Conservation (phyloP, 2,329 filamentous ascomycete genomes). For the Monosporascus cannonballus region DNA sequence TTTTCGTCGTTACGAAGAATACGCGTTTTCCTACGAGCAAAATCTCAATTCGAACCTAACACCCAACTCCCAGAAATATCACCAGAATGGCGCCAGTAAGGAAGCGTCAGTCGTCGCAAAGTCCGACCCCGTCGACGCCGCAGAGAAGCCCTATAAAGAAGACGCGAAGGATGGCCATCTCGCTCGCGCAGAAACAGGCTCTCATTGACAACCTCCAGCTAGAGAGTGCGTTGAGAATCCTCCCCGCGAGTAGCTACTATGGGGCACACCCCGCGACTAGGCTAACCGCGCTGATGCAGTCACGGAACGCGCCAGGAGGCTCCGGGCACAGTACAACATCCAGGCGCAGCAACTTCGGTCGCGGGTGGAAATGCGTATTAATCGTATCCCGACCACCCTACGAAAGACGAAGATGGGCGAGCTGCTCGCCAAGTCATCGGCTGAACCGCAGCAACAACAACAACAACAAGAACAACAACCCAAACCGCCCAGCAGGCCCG, state of each 20-base stretch:
- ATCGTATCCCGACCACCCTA: constrained; percentile 76
- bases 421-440: constrained; percentile 51
- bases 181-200: constrained; percentile 71
- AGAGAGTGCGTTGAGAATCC: constrained; percentile 58
- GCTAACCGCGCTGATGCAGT: constrained; percentile 14
- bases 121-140: constrained; percentile 31
- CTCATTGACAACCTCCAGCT: constrained; percentile 85
- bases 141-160: constrained; percentile 58
- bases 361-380: constrained; percentile 87
- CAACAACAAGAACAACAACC: constrained; percentile 17
- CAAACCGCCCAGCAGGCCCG: constrained; percentile 8
- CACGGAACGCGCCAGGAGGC: constrained; percentile 56
- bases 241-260: background rate
- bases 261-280: constrained; percentile 3
- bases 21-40: constrained; percentile 2
- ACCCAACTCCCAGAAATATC: constrained; percentile 28
- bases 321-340: constrained; percentile 82
- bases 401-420: constrained; percentile 80
- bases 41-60: constrained; percentile 3
- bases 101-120: constrained; percentile 39
- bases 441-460: constrained; percentile 31
- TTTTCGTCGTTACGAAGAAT: background rate
- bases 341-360: constrained; percentile 81
- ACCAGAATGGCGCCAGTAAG: constrained; percentile 40
- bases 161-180: constrained; percentile 50